Conservation (phyloP, 768 basidiomycete genomes). For the Kwoniella pini region DNA sequence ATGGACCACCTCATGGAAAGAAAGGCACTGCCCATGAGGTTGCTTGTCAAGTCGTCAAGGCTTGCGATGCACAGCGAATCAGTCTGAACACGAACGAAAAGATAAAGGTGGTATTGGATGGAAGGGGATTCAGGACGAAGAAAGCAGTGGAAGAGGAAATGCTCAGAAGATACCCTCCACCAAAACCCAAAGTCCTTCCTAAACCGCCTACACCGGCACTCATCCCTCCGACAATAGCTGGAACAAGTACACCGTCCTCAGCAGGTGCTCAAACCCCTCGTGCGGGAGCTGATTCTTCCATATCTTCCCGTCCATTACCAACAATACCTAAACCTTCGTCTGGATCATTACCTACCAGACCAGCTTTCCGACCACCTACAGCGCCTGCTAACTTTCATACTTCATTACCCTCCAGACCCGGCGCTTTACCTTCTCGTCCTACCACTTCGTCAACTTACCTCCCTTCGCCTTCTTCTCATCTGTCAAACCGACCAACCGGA, state of each 20-base stretch:
- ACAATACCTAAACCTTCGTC: constrained; percentile 9
- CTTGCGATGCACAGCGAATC: constrained; percentile 67
- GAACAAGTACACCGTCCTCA: constrained; percentile 19
- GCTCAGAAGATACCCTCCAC: constrained; percentile 58
- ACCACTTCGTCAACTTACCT: not conserved
- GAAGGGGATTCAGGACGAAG: constrained; percentile 66
- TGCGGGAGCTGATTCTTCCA: not conserved
- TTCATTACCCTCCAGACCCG: constrained; percentile 6
- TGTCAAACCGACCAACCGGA: constrained; percentile 5
- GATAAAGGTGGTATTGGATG: constrained; percentile 77
- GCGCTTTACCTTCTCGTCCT: constrained; percentile 13
- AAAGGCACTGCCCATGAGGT: constrained; percentile 61
- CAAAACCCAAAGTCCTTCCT: constrained; percentile 29
- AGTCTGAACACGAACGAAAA: constrained; percentile 59
- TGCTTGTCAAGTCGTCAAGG: constrained; percentile 67
- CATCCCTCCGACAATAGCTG: constrained; percentile 1
- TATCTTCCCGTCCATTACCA: not conserved
- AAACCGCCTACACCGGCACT: constrained; percentile 14
- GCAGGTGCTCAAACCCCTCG: constrained; percentile 27
- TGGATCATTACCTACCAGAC: constrained; percentile 7
- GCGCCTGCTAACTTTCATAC: not conserved
- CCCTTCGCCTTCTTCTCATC: constrained; percentile 5
- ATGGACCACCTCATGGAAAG: constrained; percentile 29
- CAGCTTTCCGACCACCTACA: constrained; percentile 7
- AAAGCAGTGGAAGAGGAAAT: constrained; percentile 65